A percentile compares a stretch with the other conserved stretches of the same genome.
These are phyloP conservation scores for Hypoxylon intermedium DNA, from an alignment of 495 filamentous ascomycete genomes.

Conservation along the genomic window DNA sequence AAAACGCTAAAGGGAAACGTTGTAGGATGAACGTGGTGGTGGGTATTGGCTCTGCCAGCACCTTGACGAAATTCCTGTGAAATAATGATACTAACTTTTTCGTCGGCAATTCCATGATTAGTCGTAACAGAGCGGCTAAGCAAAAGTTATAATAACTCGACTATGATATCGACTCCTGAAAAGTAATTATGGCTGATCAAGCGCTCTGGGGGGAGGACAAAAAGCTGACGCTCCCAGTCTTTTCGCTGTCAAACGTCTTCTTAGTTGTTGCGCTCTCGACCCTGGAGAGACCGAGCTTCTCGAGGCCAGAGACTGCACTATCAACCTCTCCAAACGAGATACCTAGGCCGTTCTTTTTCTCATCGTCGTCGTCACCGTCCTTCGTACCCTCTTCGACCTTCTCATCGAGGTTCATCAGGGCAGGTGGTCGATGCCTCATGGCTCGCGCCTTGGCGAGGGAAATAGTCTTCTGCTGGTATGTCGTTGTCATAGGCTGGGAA, in stretches of 20 bases:
- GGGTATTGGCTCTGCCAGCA: neutral
- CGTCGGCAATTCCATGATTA: neutral
- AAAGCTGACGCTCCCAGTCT: conserved; percentile 36
- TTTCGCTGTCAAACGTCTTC: conserved; percentile 43
- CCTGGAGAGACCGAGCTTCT: conserved; percentile 53
- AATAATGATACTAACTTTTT: neutral
- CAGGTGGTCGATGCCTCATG: conserved; percentile 86
- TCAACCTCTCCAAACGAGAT: conserved; percentile 60
- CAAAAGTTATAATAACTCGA: no score
- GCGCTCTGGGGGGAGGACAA: conserved; percentile 49
- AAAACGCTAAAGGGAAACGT: conserved; percentile 24
- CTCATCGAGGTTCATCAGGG: conserved; percentile 76
- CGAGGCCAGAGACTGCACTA: conserved; percentile 56
- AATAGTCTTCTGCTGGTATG: conserved; percentile 95
- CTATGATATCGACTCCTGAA: no score
- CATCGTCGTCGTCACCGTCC: conserved; percentile 23
- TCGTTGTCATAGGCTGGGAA: conserved; percentile 75
- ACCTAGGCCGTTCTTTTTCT: conserved; percentile 53
- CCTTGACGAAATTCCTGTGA: neutral
- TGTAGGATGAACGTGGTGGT: conserved; percentile 2
- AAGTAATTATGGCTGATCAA: conserved; percentile 23
- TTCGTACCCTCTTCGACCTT: conserved; percentile 47
- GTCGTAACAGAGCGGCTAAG: no score
- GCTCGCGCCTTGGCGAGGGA: conserved; percentile 81
- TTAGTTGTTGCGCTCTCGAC: conserved; percentile 45